These are phyloP conservation scores for Aspergillus candidus DNA, from an alignment of 2,329 filamentous ascomycete species.

Conservation along the genomic window DNA sequence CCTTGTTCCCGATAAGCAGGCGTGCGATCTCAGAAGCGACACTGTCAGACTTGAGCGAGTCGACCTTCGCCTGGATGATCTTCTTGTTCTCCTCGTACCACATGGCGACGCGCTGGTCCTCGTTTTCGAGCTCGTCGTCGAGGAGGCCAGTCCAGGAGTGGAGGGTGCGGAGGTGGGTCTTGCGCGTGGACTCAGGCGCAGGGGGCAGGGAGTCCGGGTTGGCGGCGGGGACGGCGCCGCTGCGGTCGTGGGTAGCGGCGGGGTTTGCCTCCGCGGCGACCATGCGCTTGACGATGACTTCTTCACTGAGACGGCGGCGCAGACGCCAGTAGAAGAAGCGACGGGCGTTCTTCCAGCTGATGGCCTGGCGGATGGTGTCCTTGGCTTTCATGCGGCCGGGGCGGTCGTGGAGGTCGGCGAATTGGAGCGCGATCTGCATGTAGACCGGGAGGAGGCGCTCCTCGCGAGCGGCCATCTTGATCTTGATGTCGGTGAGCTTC, in stretches of 20 bases:
- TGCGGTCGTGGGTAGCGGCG: slow-evolving; percentile 29
- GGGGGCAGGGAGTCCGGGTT: slow-evolving; percentile 21
- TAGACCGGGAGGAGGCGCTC: slow-evolving; percentile 88
- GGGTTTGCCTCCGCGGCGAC: slow-evolving; percentile 39
- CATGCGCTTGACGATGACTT: slow-evolving; percentile 93
- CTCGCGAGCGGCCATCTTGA: slow-evolving; percentile 78
- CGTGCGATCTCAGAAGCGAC: slow-evolving; percentile 65
- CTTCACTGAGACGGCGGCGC: slow-evolving; percentile 91
- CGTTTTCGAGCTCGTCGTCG: slow-evolving; percentile 62
- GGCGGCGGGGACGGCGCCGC: slow-evolving; percentile 39
- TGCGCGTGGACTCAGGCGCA: slow-evolving; percentile 48
- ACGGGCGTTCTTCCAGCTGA: slow-evolving; percentile 82
- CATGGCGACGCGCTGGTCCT: slow-evolving; percentile 76
- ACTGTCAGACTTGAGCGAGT: slow-evolving; percentile 71
- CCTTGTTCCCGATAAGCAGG: slow-evolving; percentile 59
- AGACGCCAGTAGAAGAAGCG: slow-evolving; percentile 99
- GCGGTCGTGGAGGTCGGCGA: slow-evolving; percentile 94
- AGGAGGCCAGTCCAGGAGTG: slow-evolving; percentile 73
- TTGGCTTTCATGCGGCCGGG: slow-evolving; percentile 98
- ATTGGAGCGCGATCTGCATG: slow-evolving; percentile 90
- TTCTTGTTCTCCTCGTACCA: slow-evolving; percentile 98
- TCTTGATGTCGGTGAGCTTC: slow-evolving; percentile 71
- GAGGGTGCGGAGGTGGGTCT: slow-evolving; percentile 65
- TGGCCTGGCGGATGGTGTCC: slow-evolving; percentile 75
- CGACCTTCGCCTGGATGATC: slow-evolving; percentile 74